Percentiles rank a stretch among this genome's conserved stretches.
Conservation (phyloP, 2,329 filamentous ascomycete genomes). For the Cladosporium oxysporum region DNA sequence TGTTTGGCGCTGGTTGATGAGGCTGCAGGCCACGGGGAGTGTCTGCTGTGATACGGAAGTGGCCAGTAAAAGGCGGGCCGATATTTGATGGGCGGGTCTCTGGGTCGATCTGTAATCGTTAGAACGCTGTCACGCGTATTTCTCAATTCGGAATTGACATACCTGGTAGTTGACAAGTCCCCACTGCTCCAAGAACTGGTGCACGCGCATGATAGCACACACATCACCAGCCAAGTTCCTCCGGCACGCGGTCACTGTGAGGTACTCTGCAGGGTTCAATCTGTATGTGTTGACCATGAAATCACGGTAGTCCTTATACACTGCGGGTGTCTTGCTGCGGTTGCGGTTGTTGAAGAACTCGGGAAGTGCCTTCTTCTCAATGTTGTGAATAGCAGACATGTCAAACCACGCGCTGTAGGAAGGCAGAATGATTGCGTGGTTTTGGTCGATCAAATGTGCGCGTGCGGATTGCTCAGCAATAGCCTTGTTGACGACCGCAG, state of each 20-base stretch:
- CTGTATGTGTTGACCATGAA: conserved; percentile 99
- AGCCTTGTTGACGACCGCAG: conserved; percentile 66
- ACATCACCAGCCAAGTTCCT: conserved; percentile 95
- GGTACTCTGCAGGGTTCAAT: conserved; percentile 90
- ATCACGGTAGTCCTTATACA: conserved; percentile 98
- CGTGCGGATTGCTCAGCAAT: conserved; percentile 82
- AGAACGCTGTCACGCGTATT: not conserved
- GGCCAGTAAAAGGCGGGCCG: conserved; percentile 93
- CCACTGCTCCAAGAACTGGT: conserved; percentile 98
- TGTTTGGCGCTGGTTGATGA: conserved; percentile 86
- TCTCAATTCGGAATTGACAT: conserved; percentile 4
- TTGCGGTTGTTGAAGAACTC: conserved; percentile 99
- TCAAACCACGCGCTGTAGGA: conserved; percentile 99
- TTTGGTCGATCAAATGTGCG: conserved; percentile 88
- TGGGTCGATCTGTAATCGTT: conserved; percentile 75
- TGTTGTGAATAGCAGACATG: conserved; percentile 86
- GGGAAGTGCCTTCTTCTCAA: conserved; percentile 91
- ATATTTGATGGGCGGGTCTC: conserved; percentile 94
- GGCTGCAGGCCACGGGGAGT: conserved; percentile 92
- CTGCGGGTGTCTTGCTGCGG: conserved; percentile 92
- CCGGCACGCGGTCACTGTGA: conserved; percentile 94
- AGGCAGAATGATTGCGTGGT: conserved; percentile 91
- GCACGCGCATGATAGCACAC: conserved; percentile 98
- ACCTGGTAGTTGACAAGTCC: conserved; percentile 99
- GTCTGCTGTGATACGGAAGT: conserved; percentile 94